These are phyloP conservation scores for Nakataea oryzae DNA, from an alignment of 2,329 filamentous ascomycete genomes.

Conservation along the genomic window DNA sequence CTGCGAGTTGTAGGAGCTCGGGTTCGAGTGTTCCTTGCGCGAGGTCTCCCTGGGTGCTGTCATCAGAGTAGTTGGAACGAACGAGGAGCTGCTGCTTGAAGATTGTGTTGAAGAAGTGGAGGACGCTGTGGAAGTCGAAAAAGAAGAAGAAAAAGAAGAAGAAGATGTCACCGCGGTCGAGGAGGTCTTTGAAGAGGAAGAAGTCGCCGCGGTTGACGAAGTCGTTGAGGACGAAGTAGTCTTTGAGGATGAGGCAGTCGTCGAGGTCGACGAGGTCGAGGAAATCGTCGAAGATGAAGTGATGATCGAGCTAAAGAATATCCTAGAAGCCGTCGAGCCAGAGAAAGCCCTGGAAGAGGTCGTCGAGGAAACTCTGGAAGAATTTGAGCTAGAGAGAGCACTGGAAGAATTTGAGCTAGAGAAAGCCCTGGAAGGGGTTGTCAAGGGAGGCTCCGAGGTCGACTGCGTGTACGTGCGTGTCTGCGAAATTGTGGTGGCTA, in stretches of 20 bases:
- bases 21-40: conserved; percentile 28
- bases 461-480: background rate
- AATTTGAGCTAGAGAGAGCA: background rate
- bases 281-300: background rate
- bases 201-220: no score
- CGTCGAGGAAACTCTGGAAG: background rate
- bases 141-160: no score
- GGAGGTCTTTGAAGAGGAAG: background rate
- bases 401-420: background rate
- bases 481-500: background rate
- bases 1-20: conserved; percentile 22
- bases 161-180: background rate
- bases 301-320: background rate
- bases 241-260: background rate
- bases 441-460: background rate
- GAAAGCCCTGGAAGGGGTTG: background rate
- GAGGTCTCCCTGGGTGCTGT: background rate
- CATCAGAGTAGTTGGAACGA: background rate
- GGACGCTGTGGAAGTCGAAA: background rate
- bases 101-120: background rate
- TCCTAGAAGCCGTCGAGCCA: background rate
- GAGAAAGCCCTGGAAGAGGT: background rate
- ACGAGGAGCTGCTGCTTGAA: background rate
- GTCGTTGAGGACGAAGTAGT: background rate
- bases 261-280: background rate